phyloP scores from a whole-genome alignment of 2,329 filamentous ascomycete genomes.

The Gremmenia infestans region DNA sequence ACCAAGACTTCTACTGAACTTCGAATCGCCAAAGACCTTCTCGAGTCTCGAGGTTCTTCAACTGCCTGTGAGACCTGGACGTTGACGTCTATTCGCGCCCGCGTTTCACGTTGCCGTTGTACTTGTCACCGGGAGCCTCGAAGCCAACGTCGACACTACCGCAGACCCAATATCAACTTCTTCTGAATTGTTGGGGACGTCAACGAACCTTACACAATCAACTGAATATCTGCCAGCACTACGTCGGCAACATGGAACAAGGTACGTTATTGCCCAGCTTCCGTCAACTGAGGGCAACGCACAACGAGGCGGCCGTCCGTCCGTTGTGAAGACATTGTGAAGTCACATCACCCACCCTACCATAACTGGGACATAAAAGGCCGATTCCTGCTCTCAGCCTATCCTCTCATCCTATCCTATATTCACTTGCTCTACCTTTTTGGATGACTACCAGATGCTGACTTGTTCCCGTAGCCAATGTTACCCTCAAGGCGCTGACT shows the following conservation, averaged over 20 bases:
- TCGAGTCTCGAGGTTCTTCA: background rate
- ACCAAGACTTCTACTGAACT: background rate
- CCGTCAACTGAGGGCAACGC: no score
- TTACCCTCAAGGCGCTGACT: conserved; percentile 22
- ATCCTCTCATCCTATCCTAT: background rate
- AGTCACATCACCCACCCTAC: no score
- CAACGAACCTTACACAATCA: no score
- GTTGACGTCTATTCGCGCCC: background rate
- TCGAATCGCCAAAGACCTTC: background rate
- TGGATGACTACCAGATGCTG: conserved; percentile 1
- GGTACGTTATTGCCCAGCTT: no score
- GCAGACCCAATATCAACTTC: background rate
- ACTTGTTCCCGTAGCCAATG: conserved; percentile 15
- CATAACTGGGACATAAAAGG: no score
- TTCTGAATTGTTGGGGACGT: no score
- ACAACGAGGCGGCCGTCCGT: no score
- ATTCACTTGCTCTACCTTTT: background rate
- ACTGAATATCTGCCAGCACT: no score
- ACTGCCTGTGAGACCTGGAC: background rate
- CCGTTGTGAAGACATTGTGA: no score
- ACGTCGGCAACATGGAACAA: no score
- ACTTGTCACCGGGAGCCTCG: background rate
- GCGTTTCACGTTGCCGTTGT: background rate
- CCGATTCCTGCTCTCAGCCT: background rate
- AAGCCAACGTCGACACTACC: background rate